Conservation (phyloP, 345 rosid genomes). For the Camelina hispida region DNA sequence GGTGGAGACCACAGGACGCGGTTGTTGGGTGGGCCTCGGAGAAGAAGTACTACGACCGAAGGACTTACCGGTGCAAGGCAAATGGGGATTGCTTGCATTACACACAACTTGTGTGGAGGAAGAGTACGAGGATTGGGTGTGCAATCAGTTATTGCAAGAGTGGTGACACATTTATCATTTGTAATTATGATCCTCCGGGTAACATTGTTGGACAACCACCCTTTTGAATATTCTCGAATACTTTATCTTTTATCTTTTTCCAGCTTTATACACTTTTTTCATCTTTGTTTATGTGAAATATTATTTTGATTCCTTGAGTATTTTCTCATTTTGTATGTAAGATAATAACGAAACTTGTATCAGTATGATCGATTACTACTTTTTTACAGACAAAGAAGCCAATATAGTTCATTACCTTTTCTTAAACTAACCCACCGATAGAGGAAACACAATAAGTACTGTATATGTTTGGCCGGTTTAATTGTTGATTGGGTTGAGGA, state of each 20-base stretch:
- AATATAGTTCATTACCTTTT: background rate
- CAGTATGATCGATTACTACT: background rate
- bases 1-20: constrained; percentile 57
- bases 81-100: constrained; percentile 59
- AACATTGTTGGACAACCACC: constrained; percentile 67
- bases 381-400: background rate
- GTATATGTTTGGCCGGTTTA: constrained; percentile 1
- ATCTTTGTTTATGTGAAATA: background rate
- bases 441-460: background rate
- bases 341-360: background rate
- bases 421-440: background rate
- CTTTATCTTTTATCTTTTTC: background rate
- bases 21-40: constrained; percentile 63
- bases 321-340: background rate
- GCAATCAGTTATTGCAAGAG: constrained; percentile 50
- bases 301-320: background rate
- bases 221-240: constrained; percentile 45
- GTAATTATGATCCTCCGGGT: constrained; percentile 74
- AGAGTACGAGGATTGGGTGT: constrained; percentile 62
- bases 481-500: background rate
- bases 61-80: constrained; percentile 50
- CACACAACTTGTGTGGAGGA: constrained; percentile 73
- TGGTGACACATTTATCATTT: constrained; percentile 59
- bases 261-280: background rate
- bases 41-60: constrained; percentile 49